Evolutionary conservation across 768 basidiomycete genomes (phyloP).

Genomic region (Cystofilobasidium capitatum): DNA sequence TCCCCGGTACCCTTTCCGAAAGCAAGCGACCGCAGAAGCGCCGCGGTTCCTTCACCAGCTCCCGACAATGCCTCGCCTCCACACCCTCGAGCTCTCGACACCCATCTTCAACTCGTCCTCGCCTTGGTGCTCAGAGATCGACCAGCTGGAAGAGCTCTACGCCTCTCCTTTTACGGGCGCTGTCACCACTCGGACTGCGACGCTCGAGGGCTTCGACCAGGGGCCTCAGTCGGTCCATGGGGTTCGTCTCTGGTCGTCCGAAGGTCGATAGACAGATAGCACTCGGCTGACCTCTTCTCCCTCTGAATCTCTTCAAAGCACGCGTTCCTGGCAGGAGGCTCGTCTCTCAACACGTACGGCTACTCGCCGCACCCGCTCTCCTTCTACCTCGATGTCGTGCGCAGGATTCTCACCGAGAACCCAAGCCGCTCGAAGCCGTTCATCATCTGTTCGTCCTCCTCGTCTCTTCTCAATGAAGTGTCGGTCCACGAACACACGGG

Average conservation of each 20-base stretch:
- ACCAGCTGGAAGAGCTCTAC: conserved; percentile 59
- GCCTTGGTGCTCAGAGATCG: conserved; percentile 64
- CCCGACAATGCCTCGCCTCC: neutral
- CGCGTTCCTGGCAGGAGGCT: conserved; percentile 27
- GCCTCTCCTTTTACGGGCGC: conserved; percentile 61
- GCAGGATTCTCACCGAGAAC: conserved; percentile 43
- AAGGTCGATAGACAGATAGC: neutral
- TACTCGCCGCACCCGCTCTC: conserved; percentile 69
- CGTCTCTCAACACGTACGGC: conserved; percentile 77
- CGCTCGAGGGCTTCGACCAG: conserved; percentile 60
- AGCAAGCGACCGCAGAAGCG: no score
- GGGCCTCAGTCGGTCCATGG: conserved; percentile 49
- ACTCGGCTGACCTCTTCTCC: neutral
- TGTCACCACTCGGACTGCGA: conserved; percentile 70
- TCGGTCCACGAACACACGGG: no score
- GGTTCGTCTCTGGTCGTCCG: conserved; percentile 41
- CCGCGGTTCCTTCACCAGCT: neutral
- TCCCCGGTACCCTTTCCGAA: no score
- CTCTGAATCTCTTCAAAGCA: neutral
- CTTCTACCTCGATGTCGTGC: conserved; percentile 58
- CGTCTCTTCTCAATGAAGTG: no score
- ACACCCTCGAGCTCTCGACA: neutral
- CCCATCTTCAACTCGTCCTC: conserved; percentile 69
- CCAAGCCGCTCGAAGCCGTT: conserved; percentile 50
- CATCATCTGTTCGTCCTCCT: conserved; percentile 48